Evolutionary conservation across 148 eudicot genomes (phyloP), one percentile per base, ranked within the genome.

Genomic region (Rhododendron henanense): DNA sequence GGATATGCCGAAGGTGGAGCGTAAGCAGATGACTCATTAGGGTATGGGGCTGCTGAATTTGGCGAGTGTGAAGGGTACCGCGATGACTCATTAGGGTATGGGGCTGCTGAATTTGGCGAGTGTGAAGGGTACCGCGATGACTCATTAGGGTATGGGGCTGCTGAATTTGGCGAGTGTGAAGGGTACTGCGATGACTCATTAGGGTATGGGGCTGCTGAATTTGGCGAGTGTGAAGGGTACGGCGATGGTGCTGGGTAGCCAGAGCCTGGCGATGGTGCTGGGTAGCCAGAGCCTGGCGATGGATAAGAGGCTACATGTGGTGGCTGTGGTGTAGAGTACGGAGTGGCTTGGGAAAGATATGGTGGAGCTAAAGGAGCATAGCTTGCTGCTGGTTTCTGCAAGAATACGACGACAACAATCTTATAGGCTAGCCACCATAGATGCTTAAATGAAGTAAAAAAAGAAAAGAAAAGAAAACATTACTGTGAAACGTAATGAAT

Each of bases 321-420:
- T 15, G 86, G 89, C 18, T 92, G 94, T 23, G 94, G 92, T n/a
- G 90, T 88, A 1, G 91, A 83, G 86, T 93, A 94, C 83, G 86
- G 53, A 25, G 92, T 74, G 25, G 35, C 86, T 44, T 91, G 95
- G 28, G 94, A 91, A 78, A 84, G 87, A 88, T 88, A 91, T 10
- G 94, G 91, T 65, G 93, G 93, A 87, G 96, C 96, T 78, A 95
- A 85, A 33, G 94, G 91, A 82, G 88, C 90, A 84, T 86, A 79
- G 87, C 88, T 89, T 78, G 85, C 59, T 79, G 89, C 89, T 81
- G 92, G 89, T 85, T 90, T 90, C 96, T 97, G 98, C 48, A 89
- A 89, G 63, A 69, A 37, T 59, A 19, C 75, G 41, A 84, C 2
- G 48, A 41, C 25, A 25, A 1, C 73, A 61, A 51, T 9, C 28